A percentile compares a stretch with the other conserved stretches of the same genome.
Conservation (phyloP, 257 asterid species). For the Anisodus acutangulus region DNA sequence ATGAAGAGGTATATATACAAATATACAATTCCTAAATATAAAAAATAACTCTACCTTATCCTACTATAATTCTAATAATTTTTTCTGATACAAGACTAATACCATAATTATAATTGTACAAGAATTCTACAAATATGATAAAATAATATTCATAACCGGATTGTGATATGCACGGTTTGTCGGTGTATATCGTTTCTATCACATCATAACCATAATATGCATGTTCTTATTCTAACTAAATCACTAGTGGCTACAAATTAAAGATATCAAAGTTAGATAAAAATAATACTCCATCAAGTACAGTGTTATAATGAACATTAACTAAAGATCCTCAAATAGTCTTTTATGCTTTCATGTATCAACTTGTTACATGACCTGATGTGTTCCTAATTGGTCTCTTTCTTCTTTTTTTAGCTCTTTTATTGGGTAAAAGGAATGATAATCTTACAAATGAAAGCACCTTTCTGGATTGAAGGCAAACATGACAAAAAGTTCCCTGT, state of each 20-base stretch:
- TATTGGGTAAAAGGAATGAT: neutral
- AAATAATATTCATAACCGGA: no score
- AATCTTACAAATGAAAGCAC: neutral
- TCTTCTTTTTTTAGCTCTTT: neutral
- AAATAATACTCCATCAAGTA: neutral
- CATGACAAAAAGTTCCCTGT: no score
- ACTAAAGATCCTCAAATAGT: neutral
- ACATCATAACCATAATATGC: neutral
- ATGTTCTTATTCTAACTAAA: neutral
- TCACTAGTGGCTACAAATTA: constrained; percentile 19
- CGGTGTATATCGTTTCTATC: no score
- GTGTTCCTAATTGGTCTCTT: neutral
- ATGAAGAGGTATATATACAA: no score
- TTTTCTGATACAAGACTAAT: no score
- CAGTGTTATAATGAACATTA: neutral
- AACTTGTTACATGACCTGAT: neutral
- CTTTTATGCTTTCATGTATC: neutral
- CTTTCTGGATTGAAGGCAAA: no score
- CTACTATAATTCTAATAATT: no score
- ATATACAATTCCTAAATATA: no score
- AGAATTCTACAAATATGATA: no score
- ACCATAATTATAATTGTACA: no score
- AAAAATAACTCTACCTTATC: no score
- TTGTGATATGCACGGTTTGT: no score
- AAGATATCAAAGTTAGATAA: constrained; percentile 5